Base-by-base conservation (phyloP, 139 green algal species). In the Chlorella sp. region DNA sequence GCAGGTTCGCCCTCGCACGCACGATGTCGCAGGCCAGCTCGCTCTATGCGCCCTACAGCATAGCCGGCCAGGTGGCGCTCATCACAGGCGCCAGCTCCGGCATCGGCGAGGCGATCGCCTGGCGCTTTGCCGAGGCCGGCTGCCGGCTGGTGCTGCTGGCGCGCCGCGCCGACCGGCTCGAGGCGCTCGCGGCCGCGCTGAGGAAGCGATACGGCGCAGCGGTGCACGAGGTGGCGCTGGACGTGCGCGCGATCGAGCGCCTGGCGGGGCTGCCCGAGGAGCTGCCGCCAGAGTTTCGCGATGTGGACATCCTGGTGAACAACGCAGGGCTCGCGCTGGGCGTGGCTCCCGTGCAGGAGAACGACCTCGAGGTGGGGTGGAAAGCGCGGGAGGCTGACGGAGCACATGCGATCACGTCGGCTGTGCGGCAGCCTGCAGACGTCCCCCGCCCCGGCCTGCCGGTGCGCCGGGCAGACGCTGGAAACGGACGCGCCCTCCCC, bases 251-350 rank as follows among this genome's bases (percentile, higher is more conserved):
- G 38, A 74, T 83, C 6, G 77, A 76, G 0, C 82, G 73, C n/a
- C 77, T 91, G 11, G 61, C 82, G 15, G 29, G 62, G 23, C 68
- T 93, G 29, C 77, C 82, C 7, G 27, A 58, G 0, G 40, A 83
- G 46, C 86, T 94, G 67, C 87, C 88, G 29, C 21, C 53, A 1
- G 83, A 89, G 8, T 93, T 65, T 42, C 58, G 40, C 11, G 67
- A 91, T 73, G 80, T 96, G 1, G 87, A 95, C 75, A 91, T 97
- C 61, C 83, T 97, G 25, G 70, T 97, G 42, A 96, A 96, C 81
- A 97, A 97, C 68, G 92, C 92, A 2, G 92, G 92, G 19, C 76
- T 96, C 27, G 92, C 86, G 5, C 73, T 96, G 29, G 91, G 91
- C 11, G 84, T 67, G 9, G 77, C 77, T 0, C 11, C 81, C 1